Evolutionary conservation across 129 eudicot species (phyloP).

Genomic region (Tanacetum coccineum): DNA sequence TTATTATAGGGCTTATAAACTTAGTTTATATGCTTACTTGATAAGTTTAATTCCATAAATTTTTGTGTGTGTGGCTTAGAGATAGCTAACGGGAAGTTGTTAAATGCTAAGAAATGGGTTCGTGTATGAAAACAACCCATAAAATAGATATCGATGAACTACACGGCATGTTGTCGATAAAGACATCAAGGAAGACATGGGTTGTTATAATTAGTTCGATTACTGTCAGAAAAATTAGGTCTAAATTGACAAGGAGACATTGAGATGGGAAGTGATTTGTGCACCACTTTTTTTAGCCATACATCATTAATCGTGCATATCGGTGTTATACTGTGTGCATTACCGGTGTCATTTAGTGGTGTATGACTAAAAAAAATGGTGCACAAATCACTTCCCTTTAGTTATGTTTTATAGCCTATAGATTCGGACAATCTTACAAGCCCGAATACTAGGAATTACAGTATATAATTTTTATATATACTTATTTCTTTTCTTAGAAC

Average conservation of each 20-base stretch:
- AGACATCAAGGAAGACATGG: conserved; percentile 16
- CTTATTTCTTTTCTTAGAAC: too few relatives aligned
- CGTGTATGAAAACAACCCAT: conserved; percentile 32
- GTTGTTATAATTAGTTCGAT: conserved; percentile 8
- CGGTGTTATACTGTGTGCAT: too few relatives aligned
- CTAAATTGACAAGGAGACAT: conserved; percentile 24
- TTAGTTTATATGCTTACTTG: too few relatives aligned
- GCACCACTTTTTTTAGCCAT: too few relatives aligned
- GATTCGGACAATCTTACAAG: conserved; percentile 23
- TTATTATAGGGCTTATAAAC: too few relatives aligned
- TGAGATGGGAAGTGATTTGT: too few relatives aligned
- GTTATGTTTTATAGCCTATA: conserved; percentile 5
- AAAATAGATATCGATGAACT: conserved; percentile 26
- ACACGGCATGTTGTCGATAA: conserved; percentile 15
- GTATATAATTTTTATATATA: background rate
- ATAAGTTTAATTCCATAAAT: too few relatives aligned
- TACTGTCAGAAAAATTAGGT: conserved; percentile 28
- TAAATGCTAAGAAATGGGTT: conserved; percentile 35
- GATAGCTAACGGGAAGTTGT: conserved; percentile 14
- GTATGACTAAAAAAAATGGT: too few relatives aligned
- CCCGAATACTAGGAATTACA: background rate
- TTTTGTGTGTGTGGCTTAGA: background rate
- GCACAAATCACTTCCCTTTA: too few relatives aligned
- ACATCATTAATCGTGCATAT: too few relatives aligned
- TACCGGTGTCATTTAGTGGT: too few relatives aligned